Base-by-base conservation (phyloP, 2,329 filamentous ascomycete genomes). In the Xylaria sp. region DNA sequence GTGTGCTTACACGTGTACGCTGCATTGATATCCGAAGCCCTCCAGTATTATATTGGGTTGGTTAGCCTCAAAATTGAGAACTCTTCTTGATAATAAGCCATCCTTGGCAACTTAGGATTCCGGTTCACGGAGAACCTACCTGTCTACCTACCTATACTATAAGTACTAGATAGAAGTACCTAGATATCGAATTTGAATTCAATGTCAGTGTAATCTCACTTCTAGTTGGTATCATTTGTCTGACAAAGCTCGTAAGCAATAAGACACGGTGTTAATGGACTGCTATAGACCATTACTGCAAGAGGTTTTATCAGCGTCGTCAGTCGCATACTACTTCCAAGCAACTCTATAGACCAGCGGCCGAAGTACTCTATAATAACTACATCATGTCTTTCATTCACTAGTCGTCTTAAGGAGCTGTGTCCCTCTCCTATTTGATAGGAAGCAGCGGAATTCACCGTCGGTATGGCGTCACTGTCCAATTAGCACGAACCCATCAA, bases 101-200 rank as follows among this genome's bases (percentile, higher is more conserved):
- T 17, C 22, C 45, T 29, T 31, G 15, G 47, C 50, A 11, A 31
- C 27, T 38, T 10, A 17, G 51, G 53, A 55, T 42, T 10, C 22
- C 11, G 36, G 11, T n/a, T 15, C 31, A 38, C 20, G 33, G 20
- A 38, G 11, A 25, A 13, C 33, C 20, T 25, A 25, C 20, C 17
- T 33, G 36, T 15, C n/a, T 31, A 25, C 20, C 17, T 33, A 51
- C 25, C n/a, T 31, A 11, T 27, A 47, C 10, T n/a, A 33, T 36
- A 38, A 22, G n/a, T 22, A 22, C 4, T 36, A 49, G 45, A 13
- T 17, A 29, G 36, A n/a, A 5, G 20, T 22, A 42, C 17, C 36
- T 61, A 31, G 49, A 25, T 39, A n/a, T 50, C 27, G 17, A 20
- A 58, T 61, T 65, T 56, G 44, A 57, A 45, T 66, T 58, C 29